These are phyloP conservation scores for Pseudocercospora eumusae DNA, from an alignment of 2,329 filamentous ascomycete species.

Conservation along the genomic window DNA sequence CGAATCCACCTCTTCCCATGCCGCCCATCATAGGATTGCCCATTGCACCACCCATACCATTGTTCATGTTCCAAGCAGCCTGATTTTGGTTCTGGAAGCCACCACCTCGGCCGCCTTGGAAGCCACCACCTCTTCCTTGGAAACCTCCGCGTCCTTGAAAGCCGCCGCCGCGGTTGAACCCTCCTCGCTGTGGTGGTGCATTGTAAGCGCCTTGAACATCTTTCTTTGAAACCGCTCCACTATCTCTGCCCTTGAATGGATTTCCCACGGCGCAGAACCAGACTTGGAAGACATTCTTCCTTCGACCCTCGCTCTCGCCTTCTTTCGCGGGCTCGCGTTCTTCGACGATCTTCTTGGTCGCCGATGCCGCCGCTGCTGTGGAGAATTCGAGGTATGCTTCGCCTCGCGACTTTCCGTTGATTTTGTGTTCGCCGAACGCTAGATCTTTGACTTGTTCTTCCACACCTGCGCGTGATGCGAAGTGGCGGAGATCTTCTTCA, in stretches of 20 bases:
- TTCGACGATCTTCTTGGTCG: slow-evolving; percentile 80
- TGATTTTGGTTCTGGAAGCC: slow-evolving; percentile 27
- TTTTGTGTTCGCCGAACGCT: slow-evolving; percentile 97
- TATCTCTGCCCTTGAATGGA: slow-evolving; percentile 52
- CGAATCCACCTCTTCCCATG: slow-evolving; percentile 15
- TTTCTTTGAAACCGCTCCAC: slow-evolving; percentile 42
- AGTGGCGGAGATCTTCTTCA: slow-evolving; percentile 90
- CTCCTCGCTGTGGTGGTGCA: slow-evolving; percentile 18
- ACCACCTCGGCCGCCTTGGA: slow-evolving; percentile 37
- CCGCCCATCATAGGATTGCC: slow-evolving; percentile 17
- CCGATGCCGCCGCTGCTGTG: slow-evolving; percentile 80
- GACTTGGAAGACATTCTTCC: slow-evolving; percentile 75
- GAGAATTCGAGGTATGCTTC: slow-evolving; percentile 84
- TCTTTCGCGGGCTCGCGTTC: slow-evolving; percentile 25
- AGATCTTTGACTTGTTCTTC: slow-evolving; percentile 88
- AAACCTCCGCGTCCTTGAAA: slow-evolving; percentile 38
- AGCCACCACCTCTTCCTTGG: slow-evolving; percentile 41
- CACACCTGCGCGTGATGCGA: slow-evolving; percentile 67
- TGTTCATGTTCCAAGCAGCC: slow-evolving; percentile 32
- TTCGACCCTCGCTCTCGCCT: slow-evolving; percentile 25
- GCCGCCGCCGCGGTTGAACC: slow-evolving; percentile 50
- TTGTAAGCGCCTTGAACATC: slow-evolving; percentile 39
- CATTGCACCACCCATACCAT: slow-evolving; percentile 18
- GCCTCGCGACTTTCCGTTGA: slow-evolving; percentile 97
- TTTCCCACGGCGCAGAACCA: slow-evolving; percentile 25